These are phyloP conservation scores for Colletotrichum liaoningense DNA, from an alignment of 2,329 filamentous ascomycete species.

Conservation along the genomic window DNA sequence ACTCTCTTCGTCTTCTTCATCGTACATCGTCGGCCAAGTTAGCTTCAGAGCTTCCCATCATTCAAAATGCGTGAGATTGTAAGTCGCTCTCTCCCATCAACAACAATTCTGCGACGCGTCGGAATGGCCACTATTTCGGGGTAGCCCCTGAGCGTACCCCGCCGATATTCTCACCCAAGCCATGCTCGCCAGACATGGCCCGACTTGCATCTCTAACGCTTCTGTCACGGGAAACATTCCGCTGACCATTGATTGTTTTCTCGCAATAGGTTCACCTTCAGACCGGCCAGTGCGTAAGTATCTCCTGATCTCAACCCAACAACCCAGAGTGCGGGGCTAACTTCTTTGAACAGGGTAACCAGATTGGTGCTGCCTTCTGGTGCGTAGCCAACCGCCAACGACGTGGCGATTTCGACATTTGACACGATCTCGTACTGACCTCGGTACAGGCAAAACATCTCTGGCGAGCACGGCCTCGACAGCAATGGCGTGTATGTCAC, in stretches of 20 bases:
- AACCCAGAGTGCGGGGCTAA: constrained; percentile 47
- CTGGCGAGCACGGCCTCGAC: constrained; percentile 95
- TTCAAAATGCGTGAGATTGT: constrained; percentile 77
- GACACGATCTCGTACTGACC: constrained; percentile 50
- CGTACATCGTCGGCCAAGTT: constrained; percentile 40
- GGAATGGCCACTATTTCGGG: constrained; percentile 32
- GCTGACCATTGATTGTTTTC: constrained; percentile 66
- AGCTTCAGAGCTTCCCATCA: constrained; percentile 40
- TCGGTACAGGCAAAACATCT: constrained; percentile 77
- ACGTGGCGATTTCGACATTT: constrained; percentile 24
- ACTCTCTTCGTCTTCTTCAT: constrained; percentile 39
- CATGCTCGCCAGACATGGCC: not conserved
- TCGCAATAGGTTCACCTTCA: constrained; percentile 92
- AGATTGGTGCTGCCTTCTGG: constrained; percentile 99
- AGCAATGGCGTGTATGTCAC: constrained; percentile 89
- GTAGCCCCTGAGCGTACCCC: constrained; percentile 48
- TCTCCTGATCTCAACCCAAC: constrained; percentile 19
- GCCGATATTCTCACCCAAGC: constrained; percentile 28
- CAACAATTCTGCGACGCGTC: constrained; percentile 51
- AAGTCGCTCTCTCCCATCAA: constrained; percentile 50
- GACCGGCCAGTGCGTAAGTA: constrained; percentile 97
- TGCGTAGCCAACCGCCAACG: constrained; percentile 55
- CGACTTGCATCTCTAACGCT: not conserved
- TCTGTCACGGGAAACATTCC: constrained; percentile 30
- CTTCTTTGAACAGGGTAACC: constrained; percentile 83